Conservation (phyloP, 2,329 filamentous ascomycete species). For the Ascochyta rabiei region DNA sequence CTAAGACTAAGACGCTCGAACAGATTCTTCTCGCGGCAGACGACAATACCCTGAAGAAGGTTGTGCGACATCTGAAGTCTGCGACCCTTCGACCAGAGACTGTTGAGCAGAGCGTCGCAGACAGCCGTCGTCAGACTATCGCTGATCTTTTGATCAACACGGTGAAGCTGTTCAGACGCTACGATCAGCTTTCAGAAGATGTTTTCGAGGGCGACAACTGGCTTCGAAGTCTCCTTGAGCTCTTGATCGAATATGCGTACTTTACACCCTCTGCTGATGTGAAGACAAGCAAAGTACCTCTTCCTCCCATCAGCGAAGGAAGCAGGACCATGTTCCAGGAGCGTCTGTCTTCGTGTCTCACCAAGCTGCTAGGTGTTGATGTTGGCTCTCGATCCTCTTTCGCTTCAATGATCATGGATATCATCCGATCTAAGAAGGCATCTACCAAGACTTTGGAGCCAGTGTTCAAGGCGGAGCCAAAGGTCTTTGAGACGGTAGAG, state of each 20-base stretch:
- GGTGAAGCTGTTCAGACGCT: slow-evolving; percentile 51
- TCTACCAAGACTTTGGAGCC: slow-evolving; percentile 48
- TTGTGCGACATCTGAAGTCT: slow-evolving; percentile 59
- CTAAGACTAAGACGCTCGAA: slow-evolving; percentile 84
- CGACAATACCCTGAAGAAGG: slow-evolving; percentile 53
- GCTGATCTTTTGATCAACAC: slow-evolving; percentile 61
- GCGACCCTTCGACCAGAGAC: slow-evolving; percentile 55
- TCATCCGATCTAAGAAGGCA: slow-evolving; percentile 34
- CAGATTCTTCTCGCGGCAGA: slow-evolving; percentile 69
- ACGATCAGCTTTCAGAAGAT: slow-evolving; percentile 27
- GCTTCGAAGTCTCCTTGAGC: slow-evolving; percentile 53
- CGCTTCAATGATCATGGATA: slow-evolving; percentile 36
- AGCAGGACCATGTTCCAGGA: slow-evolving; percentile 60
- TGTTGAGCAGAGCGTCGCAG: slow-evolving; percentile 53
- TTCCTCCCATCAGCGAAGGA: slow-evolving; percentile 54
- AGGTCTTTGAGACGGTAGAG: slow-evolving; percentile 48
- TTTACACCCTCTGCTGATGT: slow-evolving; percentile 50
- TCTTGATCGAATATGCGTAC: slow-evolving; percentile 58
- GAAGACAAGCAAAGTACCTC: slow-evolving; percentile 44
- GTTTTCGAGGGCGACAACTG: slow-evolving; percentile 47
- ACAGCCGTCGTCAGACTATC: slow-evolving; percentile 55
- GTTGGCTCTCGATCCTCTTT: slow-evolving; percentile 31
- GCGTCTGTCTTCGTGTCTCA: slow-evolving; percentile 61
- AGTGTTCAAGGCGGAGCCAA: slow-evolving; percentile 57
- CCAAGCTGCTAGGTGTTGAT: slow-evolving; percentile 52